Evolutionary conservation across 352 stramenopile species (phyloP).

Genomic region (Saprolegnia diclina): DNA sequence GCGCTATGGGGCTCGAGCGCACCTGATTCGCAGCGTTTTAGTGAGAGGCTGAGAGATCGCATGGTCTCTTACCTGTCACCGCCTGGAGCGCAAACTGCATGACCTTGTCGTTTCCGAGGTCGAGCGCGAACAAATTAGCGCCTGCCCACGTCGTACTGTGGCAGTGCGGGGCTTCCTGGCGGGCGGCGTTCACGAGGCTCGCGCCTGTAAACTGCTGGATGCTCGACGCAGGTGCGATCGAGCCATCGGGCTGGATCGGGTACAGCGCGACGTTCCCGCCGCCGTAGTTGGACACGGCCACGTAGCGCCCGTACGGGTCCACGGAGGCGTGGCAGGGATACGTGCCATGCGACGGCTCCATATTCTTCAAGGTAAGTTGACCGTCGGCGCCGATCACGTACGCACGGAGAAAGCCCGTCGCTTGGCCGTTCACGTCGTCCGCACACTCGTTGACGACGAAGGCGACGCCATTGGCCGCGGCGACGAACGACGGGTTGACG

Average conservation of each 20-base stretch:
- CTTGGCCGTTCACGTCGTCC: conserved; percentile 33
- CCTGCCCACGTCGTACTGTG: conserved; percentile 67
- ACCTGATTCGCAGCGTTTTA: background rate
- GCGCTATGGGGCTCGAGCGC: background rate
- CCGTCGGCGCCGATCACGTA: conserved; percentile 43
- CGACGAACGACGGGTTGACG: conserved; percentile 69
- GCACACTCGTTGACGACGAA: conserved; percentile 72
- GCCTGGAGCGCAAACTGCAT: conserved; percentile 53
- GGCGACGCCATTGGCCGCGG: conserved; percentile 36
- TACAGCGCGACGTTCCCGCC: conserved; percentile 57
- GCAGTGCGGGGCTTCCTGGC: conserved; percentile 67
- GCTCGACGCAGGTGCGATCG: conserved; percentile 39
- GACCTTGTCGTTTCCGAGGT: conserved; percentile 65
- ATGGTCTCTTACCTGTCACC: conserved; percentile 35
- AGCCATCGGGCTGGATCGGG: conserved; percentile 50
- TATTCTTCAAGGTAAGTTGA: conserved; percentile 41
- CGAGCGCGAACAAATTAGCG: conserved; percentile 42
- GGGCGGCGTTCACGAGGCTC: conserved; percentile 45
- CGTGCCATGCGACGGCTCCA: conserved; percentile 45
- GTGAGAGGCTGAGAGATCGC: too few relatives aligned
- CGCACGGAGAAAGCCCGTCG: conserved; percentile 55
- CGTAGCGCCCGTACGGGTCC: conserved; percentile 40
- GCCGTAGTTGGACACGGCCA: conserved; percentile 69
- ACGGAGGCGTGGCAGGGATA: conserved; percentile 64
- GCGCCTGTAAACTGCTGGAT: conserved; percentile 41